phyloP scores from a whole-genome alignment of 2,329 filamentous ascomycete genomes.

The Colletotrichum horii region DNA sequence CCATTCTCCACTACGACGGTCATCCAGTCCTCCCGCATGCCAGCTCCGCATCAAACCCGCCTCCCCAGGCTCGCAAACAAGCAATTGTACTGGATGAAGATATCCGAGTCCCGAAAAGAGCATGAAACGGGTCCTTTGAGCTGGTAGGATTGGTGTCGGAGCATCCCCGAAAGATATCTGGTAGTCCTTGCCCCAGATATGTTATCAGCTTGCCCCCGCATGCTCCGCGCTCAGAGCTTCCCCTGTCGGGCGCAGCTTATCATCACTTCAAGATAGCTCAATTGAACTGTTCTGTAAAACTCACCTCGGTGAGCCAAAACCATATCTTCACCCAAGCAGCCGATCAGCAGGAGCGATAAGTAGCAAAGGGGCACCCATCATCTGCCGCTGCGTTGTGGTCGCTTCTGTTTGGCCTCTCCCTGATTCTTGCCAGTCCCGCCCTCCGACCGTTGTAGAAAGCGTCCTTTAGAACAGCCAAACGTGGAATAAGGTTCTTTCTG shows the following conservation, averaged over 20 bases:
- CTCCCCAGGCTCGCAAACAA: background rate
- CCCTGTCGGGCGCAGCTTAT: background rate
- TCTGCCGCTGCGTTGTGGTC: background rate
- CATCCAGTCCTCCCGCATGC: background rate
- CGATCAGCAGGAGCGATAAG: background rate
- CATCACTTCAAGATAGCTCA: background rate
- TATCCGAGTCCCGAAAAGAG: background rate
- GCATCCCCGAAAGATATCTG: background rate
- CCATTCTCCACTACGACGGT: background rate
- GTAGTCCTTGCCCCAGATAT: background rate
- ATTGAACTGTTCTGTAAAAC: background rate
- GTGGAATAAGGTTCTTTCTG: fast-evolving
- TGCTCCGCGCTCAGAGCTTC: background rate
- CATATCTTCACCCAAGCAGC: background rate
- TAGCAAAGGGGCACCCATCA: background rate
- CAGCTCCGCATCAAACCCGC: background rate
- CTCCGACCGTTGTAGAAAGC: background rate
- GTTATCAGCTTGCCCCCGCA: background rate
- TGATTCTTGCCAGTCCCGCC: background rate
- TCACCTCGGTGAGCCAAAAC: background rate
- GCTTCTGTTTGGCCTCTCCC: background rate
- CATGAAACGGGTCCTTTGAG: background rate
- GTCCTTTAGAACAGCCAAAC: background rate
- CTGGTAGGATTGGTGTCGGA: background rate
- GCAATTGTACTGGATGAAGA: background rate